Evolutionary conservation across 2,329 filamentous ascomycete genomes (phyloP), one percentile per base, ranked within the genome.

Genomic region (Apiospora aurea): DNA sequence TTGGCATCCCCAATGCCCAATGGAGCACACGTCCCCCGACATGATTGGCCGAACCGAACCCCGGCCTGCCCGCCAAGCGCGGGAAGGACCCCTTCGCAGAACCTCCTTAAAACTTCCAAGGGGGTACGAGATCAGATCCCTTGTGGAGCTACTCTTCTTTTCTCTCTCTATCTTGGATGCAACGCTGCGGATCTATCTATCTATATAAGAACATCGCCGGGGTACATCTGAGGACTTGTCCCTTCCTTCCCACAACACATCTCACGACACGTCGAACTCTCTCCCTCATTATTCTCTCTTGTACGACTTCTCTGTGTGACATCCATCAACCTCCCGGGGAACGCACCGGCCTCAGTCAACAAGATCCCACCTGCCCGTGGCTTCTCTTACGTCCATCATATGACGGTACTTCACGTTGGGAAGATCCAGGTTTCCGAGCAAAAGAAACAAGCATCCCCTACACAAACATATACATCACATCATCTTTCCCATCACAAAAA

Each of bases 101-200:
- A 41, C 57, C 57, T 34, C 57, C 57, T 64, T 64, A 21, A 64
- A 64, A 64, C 57, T 38, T 41, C 18, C 34, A 41, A 61, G 16
- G 53, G 34, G 1, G 34, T 10, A 16, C 4, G 21, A 41, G 18
- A 41, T 24, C 57, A n/a, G 29, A 21, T 41, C 57, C 57, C n/a
- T 41, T n/a, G 18, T 41, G 10, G 29, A 11, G 4, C 34, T 64
- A 41, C 41, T n/a, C 57, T 21, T 10, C 26, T 16, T 21, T 38
- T 38, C 29, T 57, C 8, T 38, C 51, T 57, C 51, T 34, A 57
- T 57, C 53, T 38, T 26, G 49, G 24, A 53, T 61, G 29, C 21
- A 10, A 49, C 21, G 21, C 21, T n/a, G 46, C 10, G 2, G 46
- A n/a, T 49, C 16, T 47, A 44, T 49, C 16, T 47, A 44, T 29